These are phyloP conservation scores for Diaporthe eres DNA, from an alignment of 2,329 filamentous ascomycete species.

Conservation along the genomic window DNA sequence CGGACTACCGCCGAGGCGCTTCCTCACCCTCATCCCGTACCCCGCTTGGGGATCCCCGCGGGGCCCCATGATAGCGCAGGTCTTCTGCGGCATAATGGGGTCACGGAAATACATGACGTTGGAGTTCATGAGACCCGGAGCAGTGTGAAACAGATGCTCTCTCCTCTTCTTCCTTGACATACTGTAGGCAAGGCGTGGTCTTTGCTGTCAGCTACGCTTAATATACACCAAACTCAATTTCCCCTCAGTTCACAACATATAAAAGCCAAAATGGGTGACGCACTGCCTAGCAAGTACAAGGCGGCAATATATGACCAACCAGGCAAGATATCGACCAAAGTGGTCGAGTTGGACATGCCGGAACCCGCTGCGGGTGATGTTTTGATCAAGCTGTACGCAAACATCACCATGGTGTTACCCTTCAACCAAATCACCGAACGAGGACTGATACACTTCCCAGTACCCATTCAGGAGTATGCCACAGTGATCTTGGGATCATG, in stretches of 20 bases:
- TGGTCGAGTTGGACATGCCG: constrained; percentile 40
- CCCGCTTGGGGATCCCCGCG: constrained; percentile 17
- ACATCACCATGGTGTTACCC: neutral
- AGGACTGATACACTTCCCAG: constrained; percentile 19
- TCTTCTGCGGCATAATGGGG: neutral
- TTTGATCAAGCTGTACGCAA: constrained; percentile 39
- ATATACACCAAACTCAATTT: neutral
- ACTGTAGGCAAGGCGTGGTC: too few relatives aligned
- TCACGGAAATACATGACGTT: constrained; percentile 8
- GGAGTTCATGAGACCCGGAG: neutral
- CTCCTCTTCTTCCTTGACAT: constrained; percentile 10
- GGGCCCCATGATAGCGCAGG: neutral
- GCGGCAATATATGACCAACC: constrained; percentile 39
- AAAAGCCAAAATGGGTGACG: constrained; percentile 31
- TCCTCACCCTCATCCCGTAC: constrained; percentile 21
- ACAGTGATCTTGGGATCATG: constrained; percentile 43
- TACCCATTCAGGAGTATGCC: constrained; percentile 45
- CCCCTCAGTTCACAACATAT: too few relatives aligned
- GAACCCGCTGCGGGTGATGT: constrained; percentile 40
- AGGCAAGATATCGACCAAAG: constrained; percentile 37
- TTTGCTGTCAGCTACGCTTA: neutral
- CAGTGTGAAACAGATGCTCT: neutral
- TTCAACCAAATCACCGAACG: neutral
- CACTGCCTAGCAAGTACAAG: constrained; percentile 36
- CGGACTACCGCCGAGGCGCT: neutral